Evolutionary conservation across 352 stramenopile species (phyloP).

Genomic region (Phytophthora citricola): DNA sequence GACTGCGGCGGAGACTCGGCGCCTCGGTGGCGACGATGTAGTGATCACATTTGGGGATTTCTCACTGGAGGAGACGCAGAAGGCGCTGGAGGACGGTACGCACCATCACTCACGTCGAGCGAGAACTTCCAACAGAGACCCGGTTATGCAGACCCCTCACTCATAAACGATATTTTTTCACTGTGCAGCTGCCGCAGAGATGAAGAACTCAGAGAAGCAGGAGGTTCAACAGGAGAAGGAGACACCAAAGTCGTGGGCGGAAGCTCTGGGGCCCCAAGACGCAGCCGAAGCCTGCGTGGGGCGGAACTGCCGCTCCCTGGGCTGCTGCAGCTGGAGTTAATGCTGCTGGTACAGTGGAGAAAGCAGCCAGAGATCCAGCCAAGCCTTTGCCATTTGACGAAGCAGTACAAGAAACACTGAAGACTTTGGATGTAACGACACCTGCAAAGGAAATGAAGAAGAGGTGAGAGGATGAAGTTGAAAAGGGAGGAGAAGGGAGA

Average conservation of each 20-base stretch:
- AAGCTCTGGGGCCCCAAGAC: constrained; percentile 50
- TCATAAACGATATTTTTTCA: not conserved
- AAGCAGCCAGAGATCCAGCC: not conserved
- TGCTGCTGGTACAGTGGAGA: not conserved
- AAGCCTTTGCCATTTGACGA: constrained; percentile 62
- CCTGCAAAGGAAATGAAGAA: constrained; percentile 86
- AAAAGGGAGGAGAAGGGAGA: not conserved
- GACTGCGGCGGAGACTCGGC: constrained; percentile 2
- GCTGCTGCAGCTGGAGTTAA: constrained; percentile 10
- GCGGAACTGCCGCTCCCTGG: constrained; percentile 31
- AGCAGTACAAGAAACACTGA: constrained; percentile 70
- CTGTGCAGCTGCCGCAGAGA: constrained; percentile 28
- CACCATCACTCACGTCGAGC: constrained; percentile 4
- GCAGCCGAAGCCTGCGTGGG: constrained; percentile 37
- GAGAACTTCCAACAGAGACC: constrained; percentile 4
- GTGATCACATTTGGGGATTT: constrained; percentile 86
- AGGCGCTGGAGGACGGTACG: constrained; percentile 53
- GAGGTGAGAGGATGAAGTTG: constrained; percentile 37
- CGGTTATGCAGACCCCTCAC: constrained; percentile 3
- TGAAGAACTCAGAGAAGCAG: constrained; percentile 12
- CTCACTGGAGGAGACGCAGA: constrained; percentile 68
- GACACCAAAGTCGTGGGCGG: constrained; percentile 67
- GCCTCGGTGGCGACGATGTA: constrained; percentile 16
- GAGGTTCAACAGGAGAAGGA: not conserved
- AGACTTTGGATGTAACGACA: constrained; percentile 58